These are phyloP conservation scores for Amphibolis antarctica DNA, from an alignment of 106 monocot genomes.

Conservation along the genomic window DNA sequence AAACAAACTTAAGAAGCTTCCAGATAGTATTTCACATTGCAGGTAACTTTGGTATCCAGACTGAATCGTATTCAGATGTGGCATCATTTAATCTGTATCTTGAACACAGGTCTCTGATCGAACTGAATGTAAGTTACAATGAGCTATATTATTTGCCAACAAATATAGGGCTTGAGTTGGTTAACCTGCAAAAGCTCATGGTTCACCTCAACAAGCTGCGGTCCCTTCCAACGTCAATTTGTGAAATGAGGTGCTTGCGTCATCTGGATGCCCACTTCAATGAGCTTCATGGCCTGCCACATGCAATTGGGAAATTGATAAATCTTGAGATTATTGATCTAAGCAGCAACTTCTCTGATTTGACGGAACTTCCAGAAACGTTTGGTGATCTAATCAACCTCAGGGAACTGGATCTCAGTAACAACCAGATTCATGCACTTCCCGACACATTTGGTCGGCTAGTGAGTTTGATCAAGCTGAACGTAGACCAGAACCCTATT, in stretches of 20 bases:
- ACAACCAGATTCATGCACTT: slow-evolving; percentile 81
- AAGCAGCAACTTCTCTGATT: slow-evolving; percentile 82
- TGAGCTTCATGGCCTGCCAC: slow-evolving; percentile 62
- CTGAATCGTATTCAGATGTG: neutral
- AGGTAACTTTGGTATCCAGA: slow-evolving; percentile 29
- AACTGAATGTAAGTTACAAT: slow-evolving; percentile 84
- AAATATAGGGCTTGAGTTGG: slow-evolving; percentile 65
- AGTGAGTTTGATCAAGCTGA: slow-evolving; percentile 53
- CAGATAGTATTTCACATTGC: slow-evolving; percentile 86
- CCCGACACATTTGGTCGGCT: slow-evolving; percentile 66
- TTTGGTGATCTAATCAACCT: slow-evolving; percentile 68
- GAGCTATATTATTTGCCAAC: slow-evolving; percentile 71
- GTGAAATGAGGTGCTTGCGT: slow-evolving; percentile 52
- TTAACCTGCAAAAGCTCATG: slow-evolving; percentile 53
- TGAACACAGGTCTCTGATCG: slow-evolving; percentile 59
- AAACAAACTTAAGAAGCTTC: slow-evolving; percentile 80
- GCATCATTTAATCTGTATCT: neutral
- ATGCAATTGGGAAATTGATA: slow-evolving; percentile 44
- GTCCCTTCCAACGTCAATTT: slow-evolving; percentile 72
- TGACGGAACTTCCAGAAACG: slow-evolving; percentile 55
- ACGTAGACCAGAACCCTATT: slow-evolving; percentile 63
- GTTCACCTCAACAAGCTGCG: slow-evolving; percentile 80
- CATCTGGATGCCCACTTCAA: slow-evolving; percentile 89
- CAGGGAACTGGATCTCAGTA: slow-evolving; percentile 73
- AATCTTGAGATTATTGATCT: slow-evolving; percentile 67